Percentiles rank a stretch among this genome's conserved stretches.
Conservation (phyloP, 331 rosid genomes). For the Acacia concinna region DNA sequence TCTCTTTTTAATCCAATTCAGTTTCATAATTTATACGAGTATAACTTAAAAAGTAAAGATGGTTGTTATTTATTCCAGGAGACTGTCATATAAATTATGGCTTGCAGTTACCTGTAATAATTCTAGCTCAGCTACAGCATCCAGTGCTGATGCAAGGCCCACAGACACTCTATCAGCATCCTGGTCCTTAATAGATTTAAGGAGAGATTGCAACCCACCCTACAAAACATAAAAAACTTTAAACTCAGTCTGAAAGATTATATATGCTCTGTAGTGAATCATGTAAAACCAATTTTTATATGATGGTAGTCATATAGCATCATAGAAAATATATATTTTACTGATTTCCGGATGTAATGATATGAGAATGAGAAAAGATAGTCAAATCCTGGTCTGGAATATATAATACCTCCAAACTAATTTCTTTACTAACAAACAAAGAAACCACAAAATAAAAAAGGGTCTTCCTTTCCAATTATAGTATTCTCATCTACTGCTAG, state of each 20-base stretch:
- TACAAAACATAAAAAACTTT: constrained; percentile 42
- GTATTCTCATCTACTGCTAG: constrained; percentile 28
- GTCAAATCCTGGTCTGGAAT: background rate
- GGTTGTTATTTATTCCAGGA: constrained; percentile 13
- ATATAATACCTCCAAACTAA: background rate
- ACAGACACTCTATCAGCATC: constrained; percentile 87
- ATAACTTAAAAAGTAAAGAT: background rate
- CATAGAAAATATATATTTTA: background rate
- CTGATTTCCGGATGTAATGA: constrained; percentile 4
- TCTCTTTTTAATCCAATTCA: constrained; percentile 17
- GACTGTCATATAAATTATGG: constrained; percentile 25
- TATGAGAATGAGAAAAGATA: constrained; percentile 17
- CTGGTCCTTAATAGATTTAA: constrained; percentile 64
- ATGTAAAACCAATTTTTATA: constrained; percentile 29
- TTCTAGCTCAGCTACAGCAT: constrained; percentile 82
- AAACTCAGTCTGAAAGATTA: constrained; percentile 30
- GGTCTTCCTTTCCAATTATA: background rate
- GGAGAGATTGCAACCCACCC: constrained; percentile 83
- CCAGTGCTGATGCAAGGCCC: constrained; percentile 75
- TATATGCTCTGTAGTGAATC: constrained; percentile 29
- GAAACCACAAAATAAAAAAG: background rate
- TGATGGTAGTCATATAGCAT: constrained; percentile 13
- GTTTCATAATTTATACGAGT: background rate
- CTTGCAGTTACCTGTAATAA: constrained; percentile 64
- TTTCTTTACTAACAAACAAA: constrained; percentile 24